Evolutionary conservation across 2,329 filamentous ascomycete species (phyloP).

Genomic region (Gaeumannomyces tritici): DNA sequence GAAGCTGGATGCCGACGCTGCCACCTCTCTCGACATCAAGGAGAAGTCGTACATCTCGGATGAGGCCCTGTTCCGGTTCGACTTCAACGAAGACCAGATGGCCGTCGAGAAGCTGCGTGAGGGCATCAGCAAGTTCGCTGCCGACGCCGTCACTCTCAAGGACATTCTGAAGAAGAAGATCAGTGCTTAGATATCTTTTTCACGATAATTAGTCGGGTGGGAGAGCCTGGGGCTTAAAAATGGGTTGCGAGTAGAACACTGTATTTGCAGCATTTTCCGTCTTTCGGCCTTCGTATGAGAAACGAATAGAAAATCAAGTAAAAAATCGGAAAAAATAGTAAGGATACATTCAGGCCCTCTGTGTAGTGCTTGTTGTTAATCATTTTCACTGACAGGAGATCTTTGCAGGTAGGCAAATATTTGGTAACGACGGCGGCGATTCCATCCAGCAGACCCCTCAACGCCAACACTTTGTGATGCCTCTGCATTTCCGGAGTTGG

Average conservation of each 20-base stretch:
- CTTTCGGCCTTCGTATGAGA: background rate
- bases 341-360: too few relatives aligned
- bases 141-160: slow-evolving; percentile 91
- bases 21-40: slow-evolving; percentile 61
- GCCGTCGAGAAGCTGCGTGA: slow-evolving; percentile 98
- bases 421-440: too few relatives aligned
- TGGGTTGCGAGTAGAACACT: background rate
- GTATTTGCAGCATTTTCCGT: background rate
- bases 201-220: background rate
- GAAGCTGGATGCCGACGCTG: slow-evolving; percentile 74
- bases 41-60: slow-evolving; percentile 87
- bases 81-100: slow-evolving; percentile 99
- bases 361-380: too few relatives aligned
- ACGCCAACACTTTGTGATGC: too few relatives aligned
- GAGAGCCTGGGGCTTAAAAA: background rate
- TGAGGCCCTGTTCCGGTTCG: slow-evolving; percentile 90
- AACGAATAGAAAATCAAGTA: background rate
- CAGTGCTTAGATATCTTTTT: slow-evolving; percentile 2
- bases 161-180: slow-evolving; percentile 85
- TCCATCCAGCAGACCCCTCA: too few relatives aligned
- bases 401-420: too few relatives aligned
- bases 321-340: background rate
- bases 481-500: too few relatives aligned
- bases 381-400: too few relatives aligned
- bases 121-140: slow-evolving; percentile 98